Conservation (phyloP, 257 asterid species). For the Paulownia fortunei region DNA sequence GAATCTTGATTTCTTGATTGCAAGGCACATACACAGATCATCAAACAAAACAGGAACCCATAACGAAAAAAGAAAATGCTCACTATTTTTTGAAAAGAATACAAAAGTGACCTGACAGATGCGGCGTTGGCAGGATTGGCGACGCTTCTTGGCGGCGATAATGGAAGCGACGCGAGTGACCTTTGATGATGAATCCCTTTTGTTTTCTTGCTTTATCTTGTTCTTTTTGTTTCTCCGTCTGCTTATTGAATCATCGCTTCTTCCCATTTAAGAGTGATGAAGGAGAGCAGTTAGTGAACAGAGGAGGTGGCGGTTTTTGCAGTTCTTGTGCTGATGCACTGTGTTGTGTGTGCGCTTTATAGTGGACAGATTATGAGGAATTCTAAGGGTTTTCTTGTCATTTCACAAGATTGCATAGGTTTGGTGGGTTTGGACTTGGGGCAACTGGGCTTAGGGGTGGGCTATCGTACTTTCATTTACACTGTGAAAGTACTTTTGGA, state of each 20-base stretch:
- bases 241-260: background rate
- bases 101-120: conserved; percentile 21
- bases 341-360: background rate
- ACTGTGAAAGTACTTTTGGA: background rate
- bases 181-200: background rate
- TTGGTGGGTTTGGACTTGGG: conserved; percentile 22
- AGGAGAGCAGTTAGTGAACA: background rate
- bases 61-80: background rate
- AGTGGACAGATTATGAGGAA: background rate
- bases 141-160: background rate
- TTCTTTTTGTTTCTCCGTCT: background rate
- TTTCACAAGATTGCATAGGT: background rate
- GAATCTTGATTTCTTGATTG: background rate
- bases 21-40: background rate
- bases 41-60: background rate
- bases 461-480: background rate
- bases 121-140: conserved; percentile 6
- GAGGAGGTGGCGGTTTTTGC: conserved; percentile 8
- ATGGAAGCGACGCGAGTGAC: background rate
- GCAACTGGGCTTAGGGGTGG: conserved; percentile 25
- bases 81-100: background rate
- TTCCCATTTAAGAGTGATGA: background rate
- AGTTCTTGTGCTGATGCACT: background rate
- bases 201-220: background rate
- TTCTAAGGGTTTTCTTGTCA: background rate